Conservation (phyloP, 768 basidiomycete genomes). For the Phaeolepiota aurea region DNA sequence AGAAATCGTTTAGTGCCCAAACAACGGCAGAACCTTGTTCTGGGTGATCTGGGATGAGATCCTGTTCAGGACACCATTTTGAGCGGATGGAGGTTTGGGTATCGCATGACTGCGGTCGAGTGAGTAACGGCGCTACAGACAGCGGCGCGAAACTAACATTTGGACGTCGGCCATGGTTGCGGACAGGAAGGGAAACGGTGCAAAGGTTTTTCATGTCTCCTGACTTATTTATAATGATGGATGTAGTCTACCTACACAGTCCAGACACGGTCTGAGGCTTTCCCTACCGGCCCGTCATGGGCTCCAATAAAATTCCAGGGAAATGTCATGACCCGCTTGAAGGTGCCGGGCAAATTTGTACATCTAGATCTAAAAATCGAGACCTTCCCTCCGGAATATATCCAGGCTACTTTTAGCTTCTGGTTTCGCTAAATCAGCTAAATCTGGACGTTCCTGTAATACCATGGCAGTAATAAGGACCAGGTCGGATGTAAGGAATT, state of each 20-base stretch:
- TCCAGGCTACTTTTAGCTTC: slow-evolving; percentile 57
- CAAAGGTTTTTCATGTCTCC: too few relatives aligned
- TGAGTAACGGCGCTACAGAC: background rate
- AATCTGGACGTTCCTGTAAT: slow-evolving; percentile 65
- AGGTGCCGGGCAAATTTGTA: too few relatives aligned
- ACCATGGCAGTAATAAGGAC: slow-evolving; percentile 4
- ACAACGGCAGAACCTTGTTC: slow-evolving; percentile 44
- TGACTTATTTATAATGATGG: too few relatives aligned
- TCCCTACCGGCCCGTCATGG: too few relatives aligned
- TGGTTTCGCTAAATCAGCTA: slow-evolving; percentile 67
- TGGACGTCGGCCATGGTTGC: slow-evolving; percentile 43
- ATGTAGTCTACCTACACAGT: too few relatives aligned
- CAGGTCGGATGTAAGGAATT: background rate
- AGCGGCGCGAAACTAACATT: slow-evolving; percentile 30
- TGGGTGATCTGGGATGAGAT: slow-evolving; percentile 69
- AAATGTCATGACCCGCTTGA: too few relatives aligned
- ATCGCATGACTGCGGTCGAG: slow-evolving; percentile 27
- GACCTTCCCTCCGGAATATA: slow-evolving; percentile 73
- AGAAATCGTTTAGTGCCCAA: background rate
- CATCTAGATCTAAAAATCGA: slow-evolving; percentile 63
- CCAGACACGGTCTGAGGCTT: too few relatives aligned
- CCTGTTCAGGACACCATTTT: slow-evolving; percentile 53
- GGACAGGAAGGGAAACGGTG: too few relatives aligned
- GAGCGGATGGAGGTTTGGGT: slow-evolving; percentile 21
- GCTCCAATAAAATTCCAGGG: too few relatives aligned